Base-by-base conservation (phyloP, 768 basidiomycete genomes). In the Tricholoma sp. region DNA sequence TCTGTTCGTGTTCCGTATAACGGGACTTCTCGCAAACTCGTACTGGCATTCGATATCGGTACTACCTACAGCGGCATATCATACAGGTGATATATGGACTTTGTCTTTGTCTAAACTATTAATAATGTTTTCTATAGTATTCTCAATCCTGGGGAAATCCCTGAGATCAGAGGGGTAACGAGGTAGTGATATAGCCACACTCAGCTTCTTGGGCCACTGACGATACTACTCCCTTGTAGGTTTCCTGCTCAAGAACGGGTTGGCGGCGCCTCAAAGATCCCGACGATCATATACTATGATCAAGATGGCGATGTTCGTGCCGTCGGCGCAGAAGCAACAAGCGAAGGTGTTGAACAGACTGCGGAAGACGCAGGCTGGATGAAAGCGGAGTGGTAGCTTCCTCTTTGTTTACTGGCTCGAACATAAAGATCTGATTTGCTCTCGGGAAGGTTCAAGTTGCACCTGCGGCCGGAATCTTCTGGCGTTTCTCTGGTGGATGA, bases 41-140 rank as follows among this genome's bases (percentile, higher is more conserved):
- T 82, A 5, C 58, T 82, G 20, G 79, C 78, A 0, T 77, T 82
- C 32, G 81, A 82, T 53, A 63, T 82, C 2, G 81, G 81, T 10
- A 82, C 78, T 1, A 82, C 78, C 2, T 80, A 67, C 42, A 81
- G 79, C 31, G 79, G 79, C 4, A 69, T 81, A 13, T 78, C 76
- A 0, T 81, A 81, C 57, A 64, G 67, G 70, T 24, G 24, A 24
- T 24, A 24, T 69, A 37, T 8, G 54, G 34, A 17, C 24, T n/a
- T 50, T 4, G 6, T 4, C n/a, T 15, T 11, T 29, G 4, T 28
- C 24, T 4, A 11, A 3, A 18, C 17, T 6, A 18, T 24, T n/a
- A 17, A 13, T 29, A 24, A 54, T 8, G 3, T 18, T 37, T 37
- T 13, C 8, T 50, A 6, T 45, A 72, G 66, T 51, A 63, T 80